Conservation (phyloP, 805 yeast species). For the Sugiyamaella valdiviana region DNA sequence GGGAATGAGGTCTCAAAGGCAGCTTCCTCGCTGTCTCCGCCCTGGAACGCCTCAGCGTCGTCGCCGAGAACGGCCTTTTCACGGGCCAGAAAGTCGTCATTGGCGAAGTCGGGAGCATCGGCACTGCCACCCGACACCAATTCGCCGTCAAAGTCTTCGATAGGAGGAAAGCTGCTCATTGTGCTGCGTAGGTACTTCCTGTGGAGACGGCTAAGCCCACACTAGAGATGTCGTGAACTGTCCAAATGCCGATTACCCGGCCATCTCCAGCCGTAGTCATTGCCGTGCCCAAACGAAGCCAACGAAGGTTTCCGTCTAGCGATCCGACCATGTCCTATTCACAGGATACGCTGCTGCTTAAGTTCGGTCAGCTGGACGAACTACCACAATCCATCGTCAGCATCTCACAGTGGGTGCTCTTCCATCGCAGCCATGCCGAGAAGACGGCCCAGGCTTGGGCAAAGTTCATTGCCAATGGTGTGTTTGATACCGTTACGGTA, state of each 20-base stretch:
- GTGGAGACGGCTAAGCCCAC: slow-evolving; percentile 1
- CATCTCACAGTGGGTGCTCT: slow-evolving; percentile 67
- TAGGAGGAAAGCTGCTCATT: slow-evolving; percentile 35
- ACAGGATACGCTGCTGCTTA: slow-evolving; percentile 42
- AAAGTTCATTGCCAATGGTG: slow-evolving; percentile 26
- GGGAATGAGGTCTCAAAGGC: slow-evolving; percentile 26
- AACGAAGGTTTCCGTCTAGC: background rate
- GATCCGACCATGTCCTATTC: slow-evolving; percentile 41
- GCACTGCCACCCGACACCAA: slow-evolving; percentile 14
- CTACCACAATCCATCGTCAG: slow-evolving; percentile 68
- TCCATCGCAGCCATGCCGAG: slow-evolving; percentile 54
- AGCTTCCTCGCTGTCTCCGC: slow-evolving; percentile 13
- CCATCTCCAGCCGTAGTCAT: background rate
- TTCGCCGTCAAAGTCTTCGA: slow-evolving; percentile 34
- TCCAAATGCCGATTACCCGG: background rate
- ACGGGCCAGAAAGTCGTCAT: slow-evolving; percentile 36
- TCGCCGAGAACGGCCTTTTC: slow-evolving; percentile 40
- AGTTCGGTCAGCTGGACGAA: slow-evolving; percentile 40
- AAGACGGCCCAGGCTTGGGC: slow-evolving; percentile 52
- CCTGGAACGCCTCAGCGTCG: slow-evolving; percentile 35
- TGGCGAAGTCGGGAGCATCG: slow-evolving; percentile 27
- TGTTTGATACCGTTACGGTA: background rate
- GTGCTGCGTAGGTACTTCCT: slow-evolving; percentile 2
- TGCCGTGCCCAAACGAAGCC: background rate
- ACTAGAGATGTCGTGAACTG: background rate